These are phyloP conservation scores for Bassia scoparia DNA, from an alignment of 148 eudicot genomes.

Conservation along the genomic window DNA sequence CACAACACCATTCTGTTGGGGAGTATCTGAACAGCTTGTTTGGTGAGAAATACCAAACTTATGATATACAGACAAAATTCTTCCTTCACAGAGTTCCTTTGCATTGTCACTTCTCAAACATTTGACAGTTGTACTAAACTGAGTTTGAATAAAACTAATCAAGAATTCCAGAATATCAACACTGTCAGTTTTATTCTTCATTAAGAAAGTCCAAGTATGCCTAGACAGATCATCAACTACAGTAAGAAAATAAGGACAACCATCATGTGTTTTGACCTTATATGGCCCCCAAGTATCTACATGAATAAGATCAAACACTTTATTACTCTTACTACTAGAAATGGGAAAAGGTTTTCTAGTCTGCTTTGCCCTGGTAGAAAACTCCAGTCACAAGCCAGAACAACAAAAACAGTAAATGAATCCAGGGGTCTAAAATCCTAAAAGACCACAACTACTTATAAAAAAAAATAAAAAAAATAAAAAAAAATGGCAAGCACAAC, in stretches of 20 bases:
- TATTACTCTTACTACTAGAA: no score
- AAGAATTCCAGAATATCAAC: background rate
- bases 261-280: background rate
- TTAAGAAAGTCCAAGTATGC: background rate
- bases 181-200: background rate
- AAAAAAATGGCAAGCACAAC: no score
- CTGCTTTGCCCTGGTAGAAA: no score
- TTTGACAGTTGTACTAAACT: background rate
- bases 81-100: background rate
- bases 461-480: no score
- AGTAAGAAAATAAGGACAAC: background rate
- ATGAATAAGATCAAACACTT: background rate
- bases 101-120: background rate
- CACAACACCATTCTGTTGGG: no score
- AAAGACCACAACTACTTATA: no score
- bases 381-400: no score
- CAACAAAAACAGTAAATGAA: no score
- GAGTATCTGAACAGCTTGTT: background rate
- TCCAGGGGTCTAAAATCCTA: no score
- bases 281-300: background rate
- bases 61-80: background rate
- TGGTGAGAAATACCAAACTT: background rate
- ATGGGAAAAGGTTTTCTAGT: no score
- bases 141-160: background rate
- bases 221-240: background rate